phyloP scores from a whole-genome alignment of 441 rosid species.

The Jatropha podagrica region DNA sequence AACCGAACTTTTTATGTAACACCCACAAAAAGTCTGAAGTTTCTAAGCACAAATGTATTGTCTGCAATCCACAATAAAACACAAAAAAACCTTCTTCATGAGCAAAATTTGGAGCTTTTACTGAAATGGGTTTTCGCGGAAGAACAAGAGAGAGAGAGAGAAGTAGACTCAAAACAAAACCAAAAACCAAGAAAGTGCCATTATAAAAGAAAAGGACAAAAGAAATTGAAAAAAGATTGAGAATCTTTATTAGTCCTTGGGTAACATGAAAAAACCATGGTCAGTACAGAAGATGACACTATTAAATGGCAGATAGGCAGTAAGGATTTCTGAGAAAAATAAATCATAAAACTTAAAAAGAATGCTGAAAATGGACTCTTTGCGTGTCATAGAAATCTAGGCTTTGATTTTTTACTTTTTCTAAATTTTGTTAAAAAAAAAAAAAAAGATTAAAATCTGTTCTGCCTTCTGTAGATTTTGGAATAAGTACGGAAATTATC shows the following conservation, averaged over 20 bases:
- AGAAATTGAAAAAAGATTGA: not conserved
- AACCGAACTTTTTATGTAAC: conserved; percentile 7
- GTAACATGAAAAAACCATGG: conserved; percentile 19
- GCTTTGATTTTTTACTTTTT: too few relatives aligned
- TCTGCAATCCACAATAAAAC: conserved; percentile 19
- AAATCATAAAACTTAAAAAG: not conserved
- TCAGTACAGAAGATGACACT: conserved; percentile 7
- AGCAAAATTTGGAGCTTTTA: conserved; percentile 20
- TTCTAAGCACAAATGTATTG: conserved; percentile 19
- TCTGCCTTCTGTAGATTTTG: too few relatives aligned
- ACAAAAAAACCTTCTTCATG: conserved; percentile 20
- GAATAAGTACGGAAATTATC: too few relatives aligned
- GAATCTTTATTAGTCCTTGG: conserved; percentile 21
- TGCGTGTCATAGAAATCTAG: too few relatives aligned
- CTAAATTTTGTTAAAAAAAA: too few relatives aligned
- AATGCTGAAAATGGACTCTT: too few relatives aligned
- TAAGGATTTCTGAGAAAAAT: not conserved
- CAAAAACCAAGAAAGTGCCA: conserved; percentile 6
- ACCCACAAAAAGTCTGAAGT: conserved; percentile 11
- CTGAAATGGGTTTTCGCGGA: conserved; percentile 17
- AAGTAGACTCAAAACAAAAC: conserved; percentile 2
- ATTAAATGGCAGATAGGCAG: conserved; percentile 20
- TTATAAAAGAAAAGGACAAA: conserved; percentile 9
- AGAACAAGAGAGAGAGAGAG: conserved; percentile 13
- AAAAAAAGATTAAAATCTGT: too few relatives aligned